These are phyloP conservation scores for Batkoa obscura DNA, from an alignment of 371 early-diverging fungal species.

Conservation along the genomic window DNA sequence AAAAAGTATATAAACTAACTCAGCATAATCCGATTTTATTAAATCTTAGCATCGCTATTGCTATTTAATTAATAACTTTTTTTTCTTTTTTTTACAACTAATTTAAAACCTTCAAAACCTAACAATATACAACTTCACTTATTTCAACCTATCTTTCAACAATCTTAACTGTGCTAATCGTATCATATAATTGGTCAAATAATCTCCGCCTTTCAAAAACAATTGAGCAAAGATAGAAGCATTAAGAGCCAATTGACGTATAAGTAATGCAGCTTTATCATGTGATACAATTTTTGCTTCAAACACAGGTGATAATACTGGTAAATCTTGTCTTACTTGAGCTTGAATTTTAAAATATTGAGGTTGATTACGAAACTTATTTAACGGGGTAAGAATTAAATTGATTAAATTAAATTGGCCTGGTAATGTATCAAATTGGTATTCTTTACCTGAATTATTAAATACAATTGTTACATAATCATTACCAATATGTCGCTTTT, in stretches of 20 bases:
- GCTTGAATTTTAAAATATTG: slow-evolving; percentile 41
- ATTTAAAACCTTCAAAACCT: too few relatives aligned
- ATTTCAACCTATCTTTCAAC: too few relatives aligned
- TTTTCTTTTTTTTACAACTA: too few relatives aligned
- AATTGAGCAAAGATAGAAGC: slow-evolving; percentile 82
- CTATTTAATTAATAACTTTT: too few relatives aligned
- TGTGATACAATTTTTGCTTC: slow-evolving; percentile 70
- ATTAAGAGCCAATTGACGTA: slow-evolving; percentile 69
- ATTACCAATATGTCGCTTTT: slow-evolving; percentile 93
- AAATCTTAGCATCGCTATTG: too few relatives aligned
- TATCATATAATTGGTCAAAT: too few relatives aligned
- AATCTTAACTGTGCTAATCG: too few relatives aligned
- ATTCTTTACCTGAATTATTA: slow-evolving; percentile 68
- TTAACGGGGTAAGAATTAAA: slow-evolving; percentile 64
- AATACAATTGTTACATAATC: slow-evolving; percentile 85
- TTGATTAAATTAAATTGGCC: slow-evolving; percentile 90
- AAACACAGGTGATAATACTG: slow-evolving; percentile 58
- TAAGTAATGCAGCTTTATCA: slow-evolving; percentile 51
- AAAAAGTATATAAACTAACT: too few relatives aligned
- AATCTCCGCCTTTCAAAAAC: too few relatives aligned
- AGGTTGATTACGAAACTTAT: too few relatives aligned
- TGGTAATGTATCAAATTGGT: slow-evolving; percentile 72
- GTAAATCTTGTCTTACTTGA: slow-evolving; percentile 59
- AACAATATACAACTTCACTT: too few relatives aligned
- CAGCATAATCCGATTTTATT: too few relatives aligned